These are phyloP conservation scores for Przewalskia tangutica DNA, from an alignment of 257 asterid genomes.

Conservation along the genomic window DNA sequence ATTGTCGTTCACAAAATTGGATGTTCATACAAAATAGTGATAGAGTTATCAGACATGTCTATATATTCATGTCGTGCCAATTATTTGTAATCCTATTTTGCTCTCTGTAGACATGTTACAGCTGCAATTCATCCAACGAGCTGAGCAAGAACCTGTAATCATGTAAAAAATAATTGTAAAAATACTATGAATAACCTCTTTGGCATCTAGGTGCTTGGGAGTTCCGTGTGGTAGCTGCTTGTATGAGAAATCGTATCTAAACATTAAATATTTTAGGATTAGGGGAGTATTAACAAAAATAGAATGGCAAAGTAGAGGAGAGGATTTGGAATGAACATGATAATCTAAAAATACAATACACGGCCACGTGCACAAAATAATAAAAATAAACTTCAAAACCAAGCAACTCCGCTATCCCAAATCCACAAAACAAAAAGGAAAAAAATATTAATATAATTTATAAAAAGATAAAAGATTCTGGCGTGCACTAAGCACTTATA, in stretches of 20 bases:
- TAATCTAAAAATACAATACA: slow-evolving; percentile 1
- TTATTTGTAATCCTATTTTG: too few relatives aligned
- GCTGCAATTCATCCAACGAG: background rate
- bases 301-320: background rate
- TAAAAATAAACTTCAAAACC: slow-evolving; percentile 38
- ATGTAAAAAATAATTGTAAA: too few relatives aligned
- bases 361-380: slow-evolving; percentile 32
- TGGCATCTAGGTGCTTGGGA: too few relatives aligned
- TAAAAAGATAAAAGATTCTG: slow-evolving; percentile 38
- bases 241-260: background rate
- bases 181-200: too few relatives aligned
- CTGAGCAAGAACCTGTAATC: too few relatives aligned
- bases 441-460: background rate
- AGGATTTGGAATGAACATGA: background rate
- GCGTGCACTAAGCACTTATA: slow-evolving; percentile 50
- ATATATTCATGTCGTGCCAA: too few relatives aligned
- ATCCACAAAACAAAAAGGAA: background rate
- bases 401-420: slow-evolving; percentile 34
- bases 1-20: too few relatives aligned
- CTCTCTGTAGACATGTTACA: background rate
- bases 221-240: background rate
- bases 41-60: background rate
- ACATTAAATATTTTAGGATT: background rate
- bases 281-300: background rate
- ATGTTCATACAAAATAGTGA: too few relatives aligned